Base-by-base conservation (phyloP, 1,284 basidiomycete species). In the Apiotrichum sp. region DNA sequence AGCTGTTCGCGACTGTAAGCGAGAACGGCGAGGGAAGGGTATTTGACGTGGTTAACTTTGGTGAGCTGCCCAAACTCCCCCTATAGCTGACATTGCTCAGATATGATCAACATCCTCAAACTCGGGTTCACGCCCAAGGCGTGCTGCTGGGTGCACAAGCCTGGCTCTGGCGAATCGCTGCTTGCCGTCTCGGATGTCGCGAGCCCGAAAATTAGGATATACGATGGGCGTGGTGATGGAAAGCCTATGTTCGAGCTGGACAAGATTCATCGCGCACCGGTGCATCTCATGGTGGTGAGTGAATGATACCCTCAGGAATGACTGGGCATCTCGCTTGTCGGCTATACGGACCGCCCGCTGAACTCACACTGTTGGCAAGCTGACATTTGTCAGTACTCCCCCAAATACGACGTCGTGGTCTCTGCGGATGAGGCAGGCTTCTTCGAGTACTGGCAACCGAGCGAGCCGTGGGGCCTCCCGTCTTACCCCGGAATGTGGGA, bases 41-140 rank as follows among this genome's bases (percentile, higher is more conserved):
- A 33, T 98, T 98, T 71, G 96, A 99, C 72, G 92, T 98, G 1
- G 82, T 96, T 64, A 98, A 98, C 76, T 96, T 96, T 73, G 92
- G 91, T 91, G 66, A 55, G 83, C 71, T 22, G 22, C 22, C 22
- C 22, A 22, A 22, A 22, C 22, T 22, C 22, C 22, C 22, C 22
- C 22, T 22, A 22, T 22, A 22, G 22, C 22, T 22, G 22, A 22
- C 22, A 22, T 22, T 22, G 13, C 44, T 7, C 64, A 96, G 93
- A 98, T 74, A 96, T 98, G 88, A 98, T 98, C 73, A 98, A 98
- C 74, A 98, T 98, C 78, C 83, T 99, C 61, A 89, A 91, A 68
- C 79, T 99, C 49, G 85, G 83, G 0, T 97, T 84, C 70, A 83
- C 80, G 14, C 95, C 95, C 6, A 85, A 86, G 62, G 81, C 89